A percentile compares a stretch with the other conserved stretches of the same genome.
phyloP scores from a whole-genome alignment of 2,329 filamentous ascomycete species.

The Fusarium begoniae region DNA sequence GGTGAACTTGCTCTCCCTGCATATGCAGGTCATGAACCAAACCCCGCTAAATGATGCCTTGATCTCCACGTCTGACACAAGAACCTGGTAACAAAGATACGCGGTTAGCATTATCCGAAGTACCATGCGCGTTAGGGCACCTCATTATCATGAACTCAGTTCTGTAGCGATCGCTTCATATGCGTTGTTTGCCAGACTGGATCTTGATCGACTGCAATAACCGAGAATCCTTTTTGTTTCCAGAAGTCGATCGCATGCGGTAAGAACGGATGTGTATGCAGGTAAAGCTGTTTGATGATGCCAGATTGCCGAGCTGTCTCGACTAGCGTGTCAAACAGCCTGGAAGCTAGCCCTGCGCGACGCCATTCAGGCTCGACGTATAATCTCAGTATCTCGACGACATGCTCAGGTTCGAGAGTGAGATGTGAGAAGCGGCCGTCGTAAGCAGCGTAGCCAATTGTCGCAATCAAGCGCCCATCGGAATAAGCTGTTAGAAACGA shows the following conservation, averaged over 20 bases:
- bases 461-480: constrained; percentile 33
- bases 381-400: constrained; percentile 42
- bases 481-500: constrained; percentile 32
- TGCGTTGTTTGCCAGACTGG: constrained; percentile 44
- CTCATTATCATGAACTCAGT: not conserved
- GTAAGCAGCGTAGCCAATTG: constrained; percentile 40
- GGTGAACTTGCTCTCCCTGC: not conserved
- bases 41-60: not conserved
- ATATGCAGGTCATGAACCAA: not conserved
- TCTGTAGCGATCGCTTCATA: constrained; percentile 22
- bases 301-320: constrained; percentile 17
- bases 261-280: constrained; percentile 44
- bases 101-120: not conserved
- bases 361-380: constrained; percentile 42
- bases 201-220: constrained; percentile 37
- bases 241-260: constrained; percentile 40
- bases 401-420: constrained; percentile 14
- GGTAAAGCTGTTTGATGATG: constrained; percentile 37
- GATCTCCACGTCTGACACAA: not conserved
- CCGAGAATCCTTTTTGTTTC: constrained; percentile 37
- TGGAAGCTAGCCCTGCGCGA: constrained; percentile 42
- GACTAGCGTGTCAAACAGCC: constrained; percentile 27
- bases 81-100: not conserved
- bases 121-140: not conserved
- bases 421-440: constrained; percentile 40